Percentiles rank a stretch among this genome's conserved stretches.
Evolutionary conservation across 2,329 filamentous ascomycete genomes (phyloP).

Genomic region (Alternaria sp.): DNA sequence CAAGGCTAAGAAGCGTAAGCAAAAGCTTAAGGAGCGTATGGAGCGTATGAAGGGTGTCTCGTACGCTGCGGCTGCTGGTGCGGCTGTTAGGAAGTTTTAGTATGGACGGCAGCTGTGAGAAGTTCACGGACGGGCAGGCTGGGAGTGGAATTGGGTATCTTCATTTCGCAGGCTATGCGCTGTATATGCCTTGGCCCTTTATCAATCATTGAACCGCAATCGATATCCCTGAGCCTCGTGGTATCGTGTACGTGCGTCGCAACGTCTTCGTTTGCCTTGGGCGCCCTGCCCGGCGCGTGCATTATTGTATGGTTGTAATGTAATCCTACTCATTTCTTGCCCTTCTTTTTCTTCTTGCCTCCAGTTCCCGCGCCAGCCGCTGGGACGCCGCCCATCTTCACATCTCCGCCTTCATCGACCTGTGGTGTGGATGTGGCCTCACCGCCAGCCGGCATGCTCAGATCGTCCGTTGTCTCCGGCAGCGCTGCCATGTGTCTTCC

Average conservation of each 20-base stretch:
- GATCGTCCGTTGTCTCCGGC: slow-evolving; percentile 51
- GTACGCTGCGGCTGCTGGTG: background rate
- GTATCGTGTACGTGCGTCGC: background rate
- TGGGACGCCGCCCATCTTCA: slow-evolving; percentile 35
- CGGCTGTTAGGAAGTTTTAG: background rate
- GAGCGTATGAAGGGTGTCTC: background rate
- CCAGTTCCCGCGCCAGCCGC: slow-evolving; percentile 35
- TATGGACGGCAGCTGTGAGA: background rate
- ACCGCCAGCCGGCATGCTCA: slow-evolving; percentile 38
- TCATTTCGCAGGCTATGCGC: background rate
- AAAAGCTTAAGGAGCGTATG: background rate
- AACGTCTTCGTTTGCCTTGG: background rate
- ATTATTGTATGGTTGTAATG: background rate
- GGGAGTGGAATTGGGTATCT: slow-evolving; percentile 3
- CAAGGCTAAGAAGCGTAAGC: background rate
- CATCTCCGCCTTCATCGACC: slow-evolving; percentile 39
- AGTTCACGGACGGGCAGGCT: background rate
- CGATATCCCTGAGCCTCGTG: background rate
- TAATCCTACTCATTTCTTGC: slow-evolving; percentile 52
- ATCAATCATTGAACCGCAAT: background rate
- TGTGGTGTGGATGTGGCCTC: slow-evolving; percentile 41
- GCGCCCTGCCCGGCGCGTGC: background rate
- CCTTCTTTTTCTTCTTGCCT: slow-evolving; percentile 59
- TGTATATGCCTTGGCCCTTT: background rate
- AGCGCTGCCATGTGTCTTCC: slow-evolving; percentile 67